Evolutionary conservation across 306 rosid genomes (phyloP), one percentile per base, ranked within the genome.

Genomic region (Quercus rubra): DNA sequence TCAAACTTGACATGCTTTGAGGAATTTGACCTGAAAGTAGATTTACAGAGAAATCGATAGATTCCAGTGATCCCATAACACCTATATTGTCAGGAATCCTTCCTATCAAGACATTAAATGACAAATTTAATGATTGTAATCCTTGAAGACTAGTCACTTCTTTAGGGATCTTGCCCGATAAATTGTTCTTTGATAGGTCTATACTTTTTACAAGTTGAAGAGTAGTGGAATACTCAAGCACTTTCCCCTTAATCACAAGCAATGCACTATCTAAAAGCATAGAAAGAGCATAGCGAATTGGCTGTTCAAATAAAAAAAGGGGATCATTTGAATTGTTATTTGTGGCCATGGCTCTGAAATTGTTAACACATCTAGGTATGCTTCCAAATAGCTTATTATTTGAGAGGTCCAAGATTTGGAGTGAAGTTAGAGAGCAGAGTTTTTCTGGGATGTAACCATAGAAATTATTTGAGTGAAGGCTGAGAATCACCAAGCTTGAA

Each of bases 401-500:
- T 11, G 74, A 73, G 70, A 83, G 35, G 57, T 78, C 81, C 13
- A 83, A 43, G 14, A 83, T 62, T 33, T 35, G 70, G 31, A 83
- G 81, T 27, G 27, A 13, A 1, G 51, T 8, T 23, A 83, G 85
- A 28, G 17, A 3, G 38, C 78, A 81, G 1, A 81, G 56, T 2
- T 81, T 77, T 2, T 20, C 0, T 1, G 81, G 81, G 14, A 81
- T 35, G n/a, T 13, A 5, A 5, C 85, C 81, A 3, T 9, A 14
- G 19, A 76, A 55, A 5, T 19, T 23, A 10, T 77, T 82, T 9
- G 85, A 77, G 30, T 74, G 78, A 57, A 82, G 71, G 41, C 23
- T 4, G 3, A 83, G 81, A 71, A 69, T 8, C 70, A 33, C 52
- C 10, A 71, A 28, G 8, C 52, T 46, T 46, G 52, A 46, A 46